Evolutionary conservation across 2,329 filamentous ascomycete genomes (phyloP), one percentile per base, ranked within the genome.

Genomic region (Trichophaea hybrida): DNA sequence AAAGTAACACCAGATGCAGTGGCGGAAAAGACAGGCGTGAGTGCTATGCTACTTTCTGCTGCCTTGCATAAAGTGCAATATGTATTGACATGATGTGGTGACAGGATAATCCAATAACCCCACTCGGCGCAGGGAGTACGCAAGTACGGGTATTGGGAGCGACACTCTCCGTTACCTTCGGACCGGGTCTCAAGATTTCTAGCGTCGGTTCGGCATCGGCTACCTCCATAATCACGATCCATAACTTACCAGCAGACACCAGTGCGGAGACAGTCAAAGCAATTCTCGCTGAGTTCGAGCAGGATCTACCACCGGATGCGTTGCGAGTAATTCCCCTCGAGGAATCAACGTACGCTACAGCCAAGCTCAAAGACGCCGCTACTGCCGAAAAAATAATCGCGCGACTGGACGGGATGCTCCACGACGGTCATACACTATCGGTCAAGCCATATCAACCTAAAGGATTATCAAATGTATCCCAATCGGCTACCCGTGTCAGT

Each of bases 191-290:
- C 1, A 35, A 31, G 12, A 60, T 64, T 43, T 46, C 48, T 4
- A 34, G 32, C 44, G 32, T 63, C 13, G 55, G 24, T 12, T 58
- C 56, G 37, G 43, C 58, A 6, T 32, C 52, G 6, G 59, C 40
- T 33, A 62, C 60, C 7, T 57, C 58, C 1, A 61, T 63, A 24
- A 57, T 64, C 49, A 61, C 58, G 32, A 63, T 64, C 17, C 58
- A 57, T 38, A 58, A 64, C 40, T 58, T 64, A 13, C 43, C 60
- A 12, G 5, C 40, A 24, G 12, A 59, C 37, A 57, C 61, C 1
- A 31, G 32, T n/a, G 13, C 24, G 31, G 48, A 59, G 24, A 54
- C 51, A 33, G 15, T 64, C 37, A 46, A 54, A 10, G 31, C 33
- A 4, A 58, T 64, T n/a, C 43, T 63, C 7, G 34, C 52, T 5